Conservation (phyloP, 768 basidiomycete genomes). For the Suillus paluster region DNA sequence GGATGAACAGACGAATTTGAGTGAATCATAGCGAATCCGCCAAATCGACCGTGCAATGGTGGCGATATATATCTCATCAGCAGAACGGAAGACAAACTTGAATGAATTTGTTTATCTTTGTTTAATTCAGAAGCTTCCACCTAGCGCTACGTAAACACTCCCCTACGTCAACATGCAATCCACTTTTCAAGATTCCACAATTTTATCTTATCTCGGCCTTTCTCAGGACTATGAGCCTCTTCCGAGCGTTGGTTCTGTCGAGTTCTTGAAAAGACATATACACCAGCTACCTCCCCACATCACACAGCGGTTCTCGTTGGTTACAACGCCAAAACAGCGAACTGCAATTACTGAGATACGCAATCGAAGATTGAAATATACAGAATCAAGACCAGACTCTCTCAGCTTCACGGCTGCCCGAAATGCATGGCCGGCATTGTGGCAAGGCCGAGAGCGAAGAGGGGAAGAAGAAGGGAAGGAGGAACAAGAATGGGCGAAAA, state of each 20-base stretch:
- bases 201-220: constrained; percentile 60
- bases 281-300: constrained; percentile 70
- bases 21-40: neutral
- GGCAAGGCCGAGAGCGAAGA: constrained; percentile 57
- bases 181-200: constrained; percentile 23
- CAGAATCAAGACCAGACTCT: constrained; percentile 55
- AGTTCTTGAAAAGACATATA: constrained; percentile 66
- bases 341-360: constrained; percentile 65
- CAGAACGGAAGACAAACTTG: too few relatives aligned
- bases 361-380: constrained; percentile 73
- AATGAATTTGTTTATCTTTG: constrained; percentile 24
- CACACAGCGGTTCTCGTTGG: constrained; percentile 44
- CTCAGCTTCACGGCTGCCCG: constrained; percentile 58
- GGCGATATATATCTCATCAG: neutral
- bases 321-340: constrained; percentile 65
- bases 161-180: constrained; percentile 13
- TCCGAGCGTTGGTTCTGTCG: constrained; percentile 59
- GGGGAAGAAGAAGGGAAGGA: constrained; percentile 61
- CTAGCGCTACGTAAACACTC: neutral
- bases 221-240: constrained; percentile 61
- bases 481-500: constrained; percentile 71
- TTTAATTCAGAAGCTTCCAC: constrained; percentile 14
- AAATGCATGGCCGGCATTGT: constrained; percentile 67
- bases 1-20: constrained; percentile 8
- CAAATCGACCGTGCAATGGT: neutral